Evolutionary conservation across 2,329 filamentous ascomycete genomes (phyloP).

Genomic region (Colletotrichum spinosum): DNA sequence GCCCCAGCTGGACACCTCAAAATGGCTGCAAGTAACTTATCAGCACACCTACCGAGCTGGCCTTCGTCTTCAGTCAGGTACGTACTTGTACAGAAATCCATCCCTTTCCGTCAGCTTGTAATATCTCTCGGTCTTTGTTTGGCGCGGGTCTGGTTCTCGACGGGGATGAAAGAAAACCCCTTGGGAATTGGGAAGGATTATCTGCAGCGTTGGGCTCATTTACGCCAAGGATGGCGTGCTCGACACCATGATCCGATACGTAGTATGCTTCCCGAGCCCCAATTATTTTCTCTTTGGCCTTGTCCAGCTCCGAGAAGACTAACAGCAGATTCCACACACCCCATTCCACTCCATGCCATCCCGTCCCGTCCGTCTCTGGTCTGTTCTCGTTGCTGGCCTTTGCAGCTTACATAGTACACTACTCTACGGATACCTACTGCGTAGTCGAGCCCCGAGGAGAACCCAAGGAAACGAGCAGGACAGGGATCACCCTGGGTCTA

Average conservation of each 20-base stretch:
- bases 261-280: slow-evolving; percentile 27
- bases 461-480: background rate
- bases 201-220: slow-evolving; percentile 32
- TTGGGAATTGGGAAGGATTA: slow-evolving; percentile 9
- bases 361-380: too few species aligned
- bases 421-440: too few species aligned
- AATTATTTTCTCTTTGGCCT: slow-evolving; percentile 22
- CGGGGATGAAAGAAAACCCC: background rate
- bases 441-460: background rate
- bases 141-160: slow-evolving; percentile 13
- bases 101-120: too few species aligned
- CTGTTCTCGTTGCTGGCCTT: background rate
- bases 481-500: slow-evolving; percentile 8
- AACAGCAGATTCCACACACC: background rate
- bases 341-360: background rate
- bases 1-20: slow-evolving; percentile 7
- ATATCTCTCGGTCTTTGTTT: slow-evolving; percentile 17
- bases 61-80: too few species aligned
- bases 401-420: background rate
- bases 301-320: background rate
- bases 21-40: background rate
- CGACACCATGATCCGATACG: slow-evolving; percentile 33
- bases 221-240: slow-evolving; percentile 37
- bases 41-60: too few species aligned
- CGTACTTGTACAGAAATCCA: too few species aligned